Conservation (phyloP, 2,329 filamentous ascomycete species). For the Paecilomyces sp. region DNA sequence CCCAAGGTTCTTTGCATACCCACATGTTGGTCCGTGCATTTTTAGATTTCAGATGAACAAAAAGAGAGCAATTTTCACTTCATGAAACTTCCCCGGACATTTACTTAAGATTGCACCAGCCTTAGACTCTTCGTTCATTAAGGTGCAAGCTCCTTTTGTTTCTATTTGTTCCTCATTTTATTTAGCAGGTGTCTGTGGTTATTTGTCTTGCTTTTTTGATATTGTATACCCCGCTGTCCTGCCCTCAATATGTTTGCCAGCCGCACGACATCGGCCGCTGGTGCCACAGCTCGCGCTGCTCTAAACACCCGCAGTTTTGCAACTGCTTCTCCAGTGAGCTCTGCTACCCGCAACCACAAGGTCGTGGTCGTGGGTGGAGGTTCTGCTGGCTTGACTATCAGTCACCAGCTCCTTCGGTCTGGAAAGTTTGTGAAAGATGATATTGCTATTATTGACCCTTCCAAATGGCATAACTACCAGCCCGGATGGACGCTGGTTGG, state of each 20-base stretch:
- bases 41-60: background rate
- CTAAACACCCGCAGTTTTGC: constrained; percentile 10
- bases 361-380: constrained; percentile 63
- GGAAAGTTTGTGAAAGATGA: constrained; percentile 53
- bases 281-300: constrained; percentile 11
- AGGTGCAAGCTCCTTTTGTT: background rate
- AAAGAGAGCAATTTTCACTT: background rate
- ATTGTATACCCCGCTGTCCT: background rate
- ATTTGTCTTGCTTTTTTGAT: background rate
- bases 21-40: background rate
- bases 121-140: background rate
- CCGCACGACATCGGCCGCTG: constrained; percentile 15
- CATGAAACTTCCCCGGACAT: background rate
- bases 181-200: background rate
- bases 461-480: constrained; percentile 60
- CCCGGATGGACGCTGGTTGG: constrained; percentile 65
- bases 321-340: constrained; percentile 27
- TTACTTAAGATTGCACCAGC: background rate
- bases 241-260: constrained; percentile 19
- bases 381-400: constrained; percentile 57
- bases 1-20: background rate
- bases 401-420: constrained; percentile 58
- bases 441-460: constrained; percentile 59
- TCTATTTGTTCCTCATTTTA: background rate
- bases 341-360: constrained; percentile 46